Conservation (phyloP, 495 filamentous ascomycete species). For the Penicillium taxi region DNA sequence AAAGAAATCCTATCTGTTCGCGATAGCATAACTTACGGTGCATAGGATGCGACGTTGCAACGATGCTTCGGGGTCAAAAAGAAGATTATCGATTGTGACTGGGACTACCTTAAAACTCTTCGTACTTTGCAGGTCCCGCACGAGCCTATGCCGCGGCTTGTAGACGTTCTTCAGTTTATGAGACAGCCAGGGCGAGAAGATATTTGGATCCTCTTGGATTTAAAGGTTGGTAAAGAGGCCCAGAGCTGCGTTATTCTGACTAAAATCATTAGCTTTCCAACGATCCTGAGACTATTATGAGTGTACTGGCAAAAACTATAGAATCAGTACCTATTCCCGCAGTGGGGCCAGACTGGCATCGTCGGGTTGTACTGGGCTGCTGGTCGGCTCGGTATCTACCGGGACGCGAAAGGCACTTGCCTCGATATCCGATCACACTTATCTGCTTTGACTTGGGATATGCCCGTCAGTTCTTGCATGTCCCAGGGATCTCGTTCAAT, state of each 20-base stretch:
- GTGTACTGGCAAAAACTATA: conserved; percentile 54
- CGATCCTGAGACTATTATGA: conserved; percentile 60
- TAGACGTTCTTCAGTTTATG: conserved; percentile 70
- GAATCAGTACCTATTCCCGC: conserved; percentile 35
- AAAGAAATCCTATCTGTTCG: neutral
- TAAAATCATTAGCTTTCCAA: conserved; percentile 47
- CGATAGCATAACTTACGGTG: conserved; percentile 5
- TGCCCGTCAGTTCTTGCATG: conserved; percentile 58
- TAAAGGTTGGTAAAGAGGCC: conserved; percentile 52
- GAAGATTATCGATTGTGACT: conserved; percentile 67
- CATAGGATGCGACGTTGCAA: conserved; percentile 64
- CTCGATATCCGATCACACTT: conserved; percentile 57
- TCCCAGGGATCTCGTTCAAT: conserved; percentile 60
- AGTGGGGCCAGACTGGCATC: conserved; percentile 50
- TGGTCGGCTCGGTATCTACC: conserved; percentile 69
- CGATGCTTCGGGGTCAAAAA: conserved; percentile 68
- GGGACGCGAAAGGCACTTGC: conserved; percentile 51
- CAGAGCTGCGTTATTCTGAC: neutral
- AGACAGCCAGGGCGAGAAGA: conserved; percentile 49
- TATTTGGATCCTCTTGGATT: conserved; percentile 79
- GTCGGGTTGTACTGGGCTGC: conserved; percentile 66
- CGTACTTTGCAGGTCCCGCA: conserved; percentile 59
- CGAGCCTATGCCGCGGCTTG: conserved; percentile 62
- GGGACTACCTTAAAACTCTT: conserved; percentile 59
- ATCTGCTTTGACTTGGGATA: conserved; percentile 65